These are phyloP conservation scores for Alnus rubra DNA, from an alignment of 306 rosid genomes.

Conservation along the genomic window DNA sequence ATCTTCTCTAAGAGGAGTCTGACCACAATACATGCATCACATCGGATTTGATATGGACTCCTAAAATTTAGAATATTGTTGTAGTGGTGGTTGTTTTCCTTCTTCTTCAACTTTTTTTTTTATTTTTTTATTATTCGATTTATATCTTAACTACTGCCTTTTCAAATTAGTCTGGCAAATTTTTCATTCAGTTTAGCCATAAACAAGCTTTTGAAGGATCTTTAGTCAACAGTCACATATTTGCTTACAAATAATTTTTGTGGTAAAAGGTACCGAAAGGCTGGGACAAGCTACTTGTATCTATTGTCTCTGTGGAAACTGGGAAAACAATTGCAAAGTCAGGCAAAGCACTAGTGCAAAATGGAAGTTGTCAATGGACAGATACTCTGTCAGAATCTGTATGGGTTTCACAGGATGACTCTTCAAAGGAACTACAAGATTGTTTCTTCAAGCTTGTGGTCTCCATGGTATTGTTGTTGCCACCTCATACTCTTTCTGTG, in stretches of 20 bases:
- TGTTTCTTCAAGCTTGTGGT: slow-evolving; percentile 53
- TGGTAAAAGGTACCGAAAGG: slow-evolving; percentile 58
- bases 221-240: slow-evolving; percentile 2
- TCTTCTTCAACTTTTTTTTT: background rate
- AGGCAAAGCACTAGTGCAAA: slow-evolving; percentile 42
- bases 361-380: slow-evolving; percentile 63
- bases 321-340: slow-evolving; percentile 53
- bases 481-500: background rate
- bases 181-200: background rate
- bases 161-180: background rate
- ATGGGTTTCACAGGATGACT: slow-evolving; percentile 41
- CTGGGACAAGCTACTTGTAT: slow-evolving; percentile 66
- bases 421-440: slow-evolving; percentile 43
- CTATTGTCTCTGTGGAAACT: slow-evolving; percentile 44
- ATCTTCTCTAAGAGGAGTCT: too few species aligned
- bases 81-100: background rate
- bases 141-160: background rate
- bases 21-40: too few species aligned
- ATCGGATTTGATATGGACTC: too few species aligned
- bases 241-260: background rate
- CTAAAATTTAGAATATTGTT: too few species aligned
- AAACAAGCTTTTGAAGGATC: slow-evolving; percentile 3
- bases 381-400: slow-evolving; percentile 50
- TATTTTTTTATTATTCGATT: background rate
- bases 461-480: slow-evolving; percentile 44